Conservation (phyloP, 257 asterid species). For the Voacanga thouarsii region DNA sequence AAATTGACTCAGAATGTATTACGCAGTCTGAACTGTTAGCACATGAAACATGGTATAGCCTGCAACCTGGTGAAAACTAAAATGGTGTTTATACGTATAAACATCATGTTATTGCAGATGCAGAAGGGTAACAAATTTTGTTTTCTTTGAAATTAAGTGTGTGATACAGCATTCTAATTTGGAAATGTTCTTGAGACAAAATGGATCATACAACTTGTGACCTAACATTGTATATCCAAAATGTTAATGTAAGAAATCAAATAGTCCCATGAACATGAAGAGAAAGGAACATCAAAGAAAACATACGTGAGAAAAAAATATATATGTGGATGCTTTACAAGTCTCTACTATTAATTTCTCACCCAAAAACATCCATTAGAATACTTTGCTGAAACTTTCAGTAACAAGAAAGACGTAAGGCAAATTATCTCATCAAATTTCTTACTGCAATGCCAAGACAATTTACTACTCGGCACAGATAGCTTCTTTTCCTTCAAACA, state of each 20-base stretch:
- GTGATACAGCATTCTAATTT: no score
- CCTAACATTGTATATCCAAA: neutral
- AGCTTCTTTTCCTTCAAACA: neutral
- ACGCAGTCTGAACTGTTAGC: no score
- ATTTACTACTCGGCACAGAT: neutral
- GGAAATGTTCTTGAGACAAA: no score
- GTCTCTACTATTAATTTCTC: neutral
- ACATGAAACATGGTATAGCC: no score
- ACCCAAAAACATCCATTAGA: neutral
- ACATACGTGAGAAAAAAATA: neutral
- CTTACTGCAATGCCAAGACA: conserved; percentile 9
- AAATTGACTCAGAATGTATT: no score
- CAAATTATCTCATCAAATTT: neutral
- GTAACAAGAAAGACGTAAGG: neutral
- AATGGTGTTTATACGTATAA: no score
- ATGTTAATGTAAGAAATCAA: neutral
- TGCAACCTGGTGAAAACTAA: no score
- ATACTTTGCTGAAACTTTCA: no score
- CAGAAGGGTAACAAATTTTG: no score
- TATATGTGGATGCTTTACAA: neutral
- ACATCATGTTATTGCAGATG: no score
- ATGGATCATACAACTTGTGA: neutral
- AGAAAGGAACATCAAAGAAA: neutral
- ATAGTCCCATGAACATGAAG: neutral
- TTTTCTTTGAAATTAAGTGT: no score